A percentile compares a stretch with the other conserved stretches of the same genome.
Evolutionary conservation across 192 early-diverging fungal species (phyloP).

Genomic region (Physocladia obscura): DNA sequence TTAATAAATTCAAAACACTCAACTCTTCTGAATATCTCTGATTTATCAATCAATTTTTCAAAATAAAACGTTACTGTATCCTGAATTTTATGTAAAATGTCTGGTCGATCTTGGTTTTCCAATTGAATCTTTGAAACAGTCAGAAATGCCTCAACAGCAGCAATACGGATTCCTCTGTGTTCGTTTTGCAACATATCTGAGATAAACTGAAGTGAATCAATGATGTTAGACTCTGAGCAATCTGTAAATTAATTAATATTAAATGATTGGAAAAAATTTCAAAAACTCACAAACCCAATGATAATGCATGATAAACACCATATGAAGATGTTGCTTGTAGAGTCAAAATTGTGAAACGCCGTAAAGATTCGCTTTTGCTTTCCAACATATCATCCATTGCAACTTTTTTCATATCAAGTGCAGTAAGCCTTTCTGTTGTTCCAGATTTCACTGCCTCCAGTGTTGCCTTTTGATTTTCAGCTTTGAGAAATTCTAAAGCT

Average conservation of each 20-base stretch:
- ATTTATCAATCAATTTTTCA: constrained; percentile 26
- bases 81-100: constrained; percentile 21
- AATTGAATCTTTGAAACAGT: constrained; percentile 42
- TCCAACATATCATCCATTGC: constrained; percentile 53
- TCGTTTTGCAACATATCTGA: constrained; percentile 51
- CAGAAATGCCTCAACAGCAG: constrained; percentile 46
- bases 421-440: constrained; percentile 52
- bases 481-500: constrained; percentile 47
- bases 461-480: constrained; percentile 54
- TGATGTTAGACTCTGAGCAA: constrained; percentile 25
- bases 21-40: constrained; percentile 44
- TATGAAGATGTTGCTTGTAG: constrained; percentile 50
- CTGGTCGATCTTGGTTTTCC: constrained; percentile 25
- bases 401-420: constrained; percentile 44
- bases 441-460: constrained; percentile 63
- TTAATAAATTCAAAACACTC: neutral
- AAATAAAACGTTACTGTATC: constrained; percentile 26
- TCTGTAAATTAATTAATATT: constrained; percentile 21
- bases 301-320: constrained; percentile 48
- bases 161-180: constrained; percentile 52
- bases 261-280: neutral
- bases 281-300: constrained; percentile 30
- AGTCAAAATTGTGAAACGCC: constrained; percentile 45
- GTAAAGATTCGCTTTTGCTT: constrained; percentile 51
- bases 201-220: constrained; percentile 44